Percentiles rank a stretch among this genome's conserved stretches.
phyloP scores from a whole-genome alignment of 176 grass and related monocot species.

The Hsuehochloa calcarea region DNA sequence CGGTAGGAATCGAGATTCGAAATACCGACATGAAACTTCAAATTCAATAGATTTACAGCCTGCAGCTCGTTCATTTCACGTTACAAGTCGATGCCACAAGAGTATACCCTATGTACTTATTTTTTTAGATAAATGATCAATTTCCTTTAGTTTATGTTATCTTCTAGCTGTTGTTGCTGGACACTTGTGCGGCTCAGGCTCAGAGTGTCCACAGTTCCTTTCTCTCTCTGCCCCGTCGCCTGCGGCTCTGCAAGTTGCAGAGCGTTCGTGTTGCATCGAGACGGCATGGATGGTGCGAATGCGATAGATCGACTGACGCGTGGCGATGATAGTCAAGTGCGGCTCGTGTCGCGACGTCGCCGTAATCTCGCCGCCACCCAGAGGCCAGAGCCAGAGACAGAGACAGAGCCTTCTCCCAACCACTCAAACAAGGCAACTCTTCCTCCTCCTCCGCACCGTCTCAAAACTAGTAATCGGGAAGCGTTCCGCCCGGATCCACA shows the following conservation, averaged over 20 bases:
- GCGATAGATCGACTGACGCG: not conserved
- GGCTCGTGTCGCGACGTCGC: constrained; percentile 13
- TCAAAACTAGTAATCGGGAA: constrained; percentile 29
- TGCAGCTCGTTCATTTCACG: no score
- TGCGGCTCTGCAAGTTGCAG: constrained; percentile 26
- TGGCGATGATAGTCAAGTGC: not conserved
- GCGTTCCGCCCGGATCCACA: constrained; percentile 29
- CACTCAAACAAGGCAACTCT: constrained; percentile 15
- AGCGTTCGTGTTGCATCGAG: not conserved
- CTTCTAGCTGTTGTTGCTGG: no score
- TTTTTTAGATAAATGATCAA: no score
- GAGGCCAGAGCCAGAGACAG: no score
- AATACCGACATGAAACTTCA: no score
- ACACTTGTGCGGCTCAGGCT: no score
- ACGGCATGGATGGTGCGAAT: not conserved
- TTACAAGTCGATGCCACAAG: no score
- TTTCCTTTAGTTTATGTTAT: no score
- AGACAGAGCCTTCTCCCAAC: not conserved
- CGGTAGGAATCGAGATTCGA: no score
- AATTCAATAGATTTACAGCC: no score
- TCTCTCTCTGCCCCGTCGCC: not conserved
- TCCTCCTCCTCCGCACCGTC: not conserved
- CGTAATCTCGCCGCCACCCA: not conserved
- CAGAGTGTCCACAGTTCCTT: no score
- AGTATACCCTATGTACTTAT: no score